Evolutionary conservation across 371 early-diverging fungal genomes (phyloP).

Genomic region (Coemansia sp.): DNA sequence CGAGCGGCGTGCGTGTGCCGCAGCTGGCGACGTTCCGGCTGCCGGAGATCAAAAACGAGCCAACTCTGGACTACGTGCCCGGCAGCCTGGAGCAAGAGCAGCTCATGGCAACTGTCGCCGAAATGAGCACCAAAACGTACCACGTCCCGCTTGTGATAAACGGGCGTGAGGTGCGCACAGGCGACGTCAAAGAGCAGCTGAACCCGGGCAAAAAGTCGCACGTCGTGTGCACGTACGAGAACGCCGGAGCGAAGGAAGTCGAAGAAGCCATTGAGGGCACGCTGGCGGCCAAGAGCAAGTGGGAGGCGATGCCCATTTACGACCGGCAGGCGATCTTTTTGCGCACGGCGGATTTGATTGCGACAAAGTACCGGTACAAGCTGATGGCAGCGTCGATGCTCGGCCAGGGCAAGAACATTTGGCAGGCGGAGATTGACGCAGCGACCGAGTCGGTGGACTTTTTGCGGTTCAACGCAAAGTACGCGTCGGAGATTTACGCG

Average conservation of each 20-base stretch:
- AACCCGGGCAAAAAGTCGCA: conserved; percentile 83
- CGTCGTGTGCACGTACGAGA: conserved; percentile 79
- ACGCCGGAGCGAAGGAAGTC: conserved; percentile 71
- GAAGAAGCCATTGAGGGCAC: conserved; percentile 89
- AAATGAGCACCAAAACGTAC: conserved; percentile 66
- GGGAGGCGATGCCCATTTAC: conserved; percentile 93
- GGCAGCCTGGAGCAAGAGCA: conserved; percentile 75
- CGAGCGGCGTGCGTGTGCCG: conserved; percentile 41
- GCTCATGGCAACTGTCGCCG: conserved; percentile 74
- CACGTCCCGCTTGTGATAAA: conserved; percentile 84
- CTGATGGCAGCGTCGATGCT: conserved; percentile 97
- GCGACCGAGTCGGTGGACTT: conserved; percentile 93
- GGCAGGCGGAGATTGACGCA: conserved; percentile 98
- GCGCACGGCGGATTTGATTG: conserved; percentile 93
- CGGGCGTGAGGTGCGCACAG: conserved; percentile 73
- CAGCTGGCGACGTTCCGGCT: conserved; percentile 62
- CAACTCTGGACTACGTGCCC: conserved; percentile 82
- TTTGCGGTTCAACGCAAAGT: conserved; percentile 94
- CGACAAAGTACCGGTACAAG: conserved; percentile 89
- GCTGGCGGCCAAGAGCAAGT: conserved; percentile 76
- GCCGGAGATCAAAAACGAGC: conserved; percentile 85
- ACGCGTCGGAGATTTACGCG: conserved; percentile 88
- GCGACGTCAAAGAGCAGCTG: conserved; percentile 68
- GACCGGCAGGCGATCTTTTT: conserved; percentile 95
- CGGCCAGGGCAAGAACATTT: conserved; percentile 97